A percentile compares a stretch with the other conserved stretches of the same genome.
These are phyloP conservation scores for Triticum urartu DNA, from an alignment of 176 grass and related monocot genomes.

Conservation along the genomic window DNA sequence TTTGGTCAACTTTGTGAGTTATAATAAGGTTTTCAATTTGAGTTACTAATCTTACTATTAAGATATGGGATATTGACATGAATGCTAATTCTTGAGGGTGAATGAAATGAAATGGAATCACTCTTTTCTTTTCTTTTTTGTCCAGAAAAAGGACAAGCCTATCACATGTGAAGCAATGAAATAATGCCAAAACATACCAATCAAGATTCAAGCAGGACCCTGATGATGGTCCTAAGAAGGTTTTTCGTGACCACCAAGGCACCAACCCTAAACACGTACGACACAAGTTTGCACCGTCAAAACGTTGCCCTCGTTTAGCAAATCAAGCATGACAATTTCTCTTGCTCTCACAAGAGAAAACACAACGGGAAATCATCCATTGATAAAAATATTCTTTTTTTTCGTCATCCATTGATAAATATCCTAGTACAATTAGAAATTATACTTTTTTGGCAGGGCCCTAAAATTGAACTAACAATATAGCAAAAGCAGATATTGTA, in stretches of 20 bases:
- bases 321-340: neutral
- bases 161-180: slow-evolving; percentile 28
- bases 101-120: no score
- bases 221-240: neutral
- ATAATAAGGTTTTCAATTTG: no score
- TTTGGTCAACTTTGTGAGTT: no score
- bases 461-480: no score
- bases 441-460: no score
- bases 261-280: neutral
- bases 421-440: no score
- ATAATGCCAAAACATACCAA: slow-evolving; percentile 25
- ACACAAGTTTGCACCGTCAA: neutral
- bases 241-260: slow-evolving; percentile 5
- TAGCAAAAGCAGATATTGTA: no score
- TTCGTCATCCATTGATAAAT: no score
- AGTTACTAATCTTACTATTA: no score
- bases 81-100: neutral
- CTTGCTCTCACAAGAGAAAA: neutral
- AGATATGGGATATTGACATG: no score
- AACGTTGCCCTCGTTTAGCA: neutral
- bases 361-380: no score
- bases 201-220: slow-evolving; percentile 27
- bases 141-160: neutral
- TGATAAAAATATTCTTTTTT: no score
- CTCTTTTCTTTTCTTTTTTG: neutral